Base-by-base conservation (phyloP, 2,329 filamentous ascomycete genomes). In the Paramyrothecium sp. region DNA sequence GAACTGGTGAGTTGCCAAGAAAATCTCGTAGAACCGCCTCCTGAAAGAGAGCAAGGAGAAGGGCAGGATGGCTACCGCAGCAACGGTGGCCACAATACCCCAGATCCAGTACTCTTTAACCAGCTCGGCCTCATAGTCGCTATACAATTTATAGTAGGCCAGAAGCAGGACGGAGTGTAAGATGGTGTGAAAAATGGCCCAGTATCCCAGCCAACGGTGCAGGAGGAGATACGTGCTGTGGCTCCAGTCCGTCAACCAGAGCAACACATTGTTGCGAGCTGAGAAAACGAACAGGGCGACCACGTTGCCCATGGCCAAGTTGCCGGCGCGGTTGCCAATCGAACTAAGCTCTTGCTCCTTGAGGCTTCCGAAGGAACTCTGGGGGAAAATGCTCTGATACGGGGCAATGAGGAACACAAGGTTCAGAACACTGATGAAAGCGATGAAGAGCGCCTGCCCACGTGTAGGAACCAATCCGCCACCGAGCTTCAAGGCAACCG, bases 101-200 rank as follows among this genome's bases (percentile, higher is more conserved):
- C 71, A 74, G 13, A 66, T 64, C 73, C 64, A 74, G 57, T 73
- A 75, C 12, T 58, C 56, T 7, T 62, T 57, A 1, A 56, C 54
- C 1, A 67, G 19, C 47, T 74, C 69, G 5, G 59, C 55, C 16
- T 55, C 53, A 19, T 71, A 68, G n/a, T 61, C 54, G 12, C 65
- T 65, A 17, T 62, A 62, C 0, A 56, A 22, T 19, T 60, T 38
- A 56, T 70, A 71, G 61, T 71, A 66, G 3, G 41, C 61, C 38
- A 69, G 55, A 2, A 73, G 65, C 58, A 74, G 63, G 5, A 69
- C 48, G 2, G 71, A 73, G 58, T 76, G 73, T 3, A 75, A 20
- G 1, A 92, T 88, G 8, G 90, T 92, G 77, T 93, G 90, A 78
- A 90, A 92, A 60, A 94, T 89, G 68, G 90, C 90, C 44, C 87